A percentile compares a stretch with the other conserved stretches of the same genome.
phyloP scores from a whole-genome alignment of 352 stramenopile species.

The Globisporangium echinulatum region DNA sequence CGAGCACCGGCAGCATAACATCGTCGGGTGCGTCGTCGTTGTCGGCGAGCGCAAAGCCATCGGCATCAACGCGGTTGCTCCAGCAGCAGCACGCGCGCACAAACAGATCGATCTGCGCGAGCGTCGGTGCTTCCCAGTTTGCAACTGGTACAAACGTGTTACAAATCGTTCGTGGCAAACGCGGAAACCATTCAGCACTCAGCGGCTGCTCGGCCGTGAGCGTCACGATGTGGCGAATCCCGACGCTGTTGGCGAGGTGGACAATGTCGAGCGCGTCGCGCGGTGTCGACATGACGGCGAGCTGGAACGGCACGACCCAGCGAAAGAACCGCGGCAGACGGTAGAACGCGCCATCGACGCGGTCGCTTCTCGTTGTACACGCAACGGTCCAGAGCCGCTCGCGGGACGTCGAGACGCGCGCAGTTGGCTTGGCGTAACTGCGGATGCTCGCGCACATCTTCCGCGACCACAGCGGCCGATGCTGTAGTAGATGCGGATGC shows the following conservation, averaged over 20 bases:
- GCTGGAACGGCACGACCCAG: constrained; percentile 36
- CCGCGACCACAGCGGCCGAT: constrained; percentile 27
- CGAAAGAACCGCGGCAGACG: constrained; percentile 37
- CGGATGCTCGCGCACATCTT: background rate
- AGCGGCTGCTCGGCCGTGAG: constrained; percentile 34
- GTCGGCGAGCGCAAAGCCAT: background rate
- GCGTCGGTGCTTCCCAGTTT: constrained; percentile 51
- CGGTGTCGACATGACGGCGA: constrained; percentile 35
- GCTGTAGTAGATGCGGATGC: constrained; percentile 9
- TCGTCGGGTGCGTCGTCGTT: background rate
- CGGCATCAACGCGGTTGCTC: background rate
- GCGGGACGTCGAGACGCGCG: background rate
- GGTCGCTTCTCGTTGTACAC: background rate
- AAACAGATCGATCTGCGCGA: constrained; percentile 58
- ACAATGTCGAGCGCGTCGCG: constrained; percentile 25
- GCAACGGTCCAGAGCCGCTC: constrained; percentile 9
- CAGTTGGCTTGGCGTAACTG: background rate
- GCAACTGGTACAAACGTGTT: constrained; percentile 42
- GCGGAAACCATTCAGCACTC: constrained; percentile 21
- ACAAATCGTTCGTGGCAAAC: constrained; percentile 13
- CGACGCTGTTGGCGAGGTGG: constrained; percentile 20
- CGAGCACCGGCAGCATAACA: constrained; percentile 30
- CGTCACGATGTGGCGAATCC: constrained; percentile 29
- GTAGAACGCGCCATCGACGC: constrained; percentile 6
- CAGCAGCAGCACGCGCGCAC: constrained; percentile 27